A percentile compares a stretch with the other conserved stretches of the same genome.
Evolutionary conservation across 2,329 filamentous ascomycete genomes (phyloP).

Genomic region (Hirsutella thompsonii): DNA sequence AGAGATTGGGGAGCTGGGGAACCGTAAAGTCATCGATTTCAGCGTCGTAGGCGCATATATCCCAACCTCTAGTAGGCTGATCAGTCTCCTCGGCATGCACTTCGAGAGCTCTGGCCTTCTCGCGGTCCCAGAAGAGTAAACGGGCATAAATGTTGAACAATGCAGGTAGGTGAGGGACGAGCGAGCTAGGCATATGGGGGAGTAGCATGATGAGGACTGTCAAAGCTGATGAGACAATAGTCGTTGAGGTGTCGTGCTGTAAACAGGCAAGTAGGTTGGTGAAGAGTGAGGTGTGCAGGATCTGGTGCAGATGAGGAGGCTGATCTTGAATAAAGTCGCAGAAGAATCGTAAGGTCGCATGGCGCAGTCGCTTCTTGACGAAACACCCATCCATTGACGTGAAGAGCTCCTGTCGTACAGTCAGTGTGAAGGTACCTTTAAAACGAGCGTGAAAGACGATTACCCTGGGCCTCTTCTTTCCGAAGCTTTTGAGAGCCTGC

Average conservation of each 20-base stretch:
- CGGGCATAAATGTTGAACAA: conserved; percentile 75
- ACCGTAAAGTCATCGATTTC: conserved; percentile 49
- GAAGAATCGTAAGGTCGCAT: conserved; percentile 52
- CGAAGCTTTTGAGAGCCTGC: conserved; percentile 43
- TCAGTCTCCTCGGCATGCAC: conserved; percentile 26
- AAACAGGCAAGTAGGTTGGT: conserved; percentile 60
- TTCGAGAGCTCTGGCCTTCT: conserved; percentile 27
- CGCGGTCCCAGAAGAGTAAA: conserved; percentile 64
- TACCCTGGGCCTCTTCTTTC: conserved; percentile 54
- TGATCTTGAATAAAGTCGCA: conserved; percentile 62
- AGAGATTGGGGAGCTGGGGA: conserved; percentile 60
- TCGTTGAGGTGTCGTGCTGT: conserved; percentile 65
- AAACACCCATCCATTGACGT: conserved; percentile 52
- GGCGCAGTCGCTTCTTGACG: conserved; percentile 48
- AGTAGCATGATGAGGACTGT: conserved; percentile 70
- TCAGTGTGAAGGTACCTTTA: background rate
- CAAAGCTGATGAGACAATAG: conserved; percentile 61
- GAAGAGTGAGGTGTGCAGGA: conserved; percentile 61
- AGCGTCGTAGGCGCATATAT: conserved; percentile 47
- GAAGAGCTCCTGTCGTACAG: conserved; percentile 44
- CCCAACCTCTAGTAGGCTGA: conserved; percentile 36
- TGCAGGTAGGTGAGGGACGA: conserved; percentile 55
- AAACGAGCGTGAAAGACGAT: background rate
- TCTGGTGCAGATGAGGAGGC: conserved; percentile 65
- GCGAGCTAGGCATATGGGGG: conserved; percentile 63